These are phyloP conservation scores for Pseudohalonectria lignicola DNA, from an alignment of 2,329 filamentous ascomycete genomes.

Conservation along the genomic window DNA sequence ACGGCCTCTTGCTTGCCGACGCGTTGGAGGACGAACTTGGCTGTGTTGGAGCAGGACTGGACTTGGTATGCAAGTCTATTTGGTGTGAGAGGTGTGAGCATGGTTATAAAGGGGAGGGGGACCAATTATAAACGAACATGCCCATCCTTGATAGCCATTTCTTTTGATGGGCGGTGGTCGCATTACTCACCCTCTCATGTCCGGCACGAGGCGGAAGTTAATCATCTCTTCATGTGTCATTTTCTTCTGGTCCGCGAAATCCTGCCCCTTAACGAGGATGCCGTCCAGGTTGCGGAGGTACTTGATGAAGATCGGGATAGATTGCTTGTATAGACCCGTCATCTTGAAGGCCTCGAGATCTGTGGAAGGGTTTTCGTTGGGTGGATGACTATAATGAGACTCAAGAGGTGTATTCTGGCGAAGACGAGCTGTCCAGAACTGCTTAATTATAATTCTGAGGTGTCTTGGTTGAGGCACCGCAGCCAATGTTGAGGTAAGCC, in stretches of 20 bases:
- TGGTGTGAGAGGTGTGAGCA: no score
- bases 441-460: no score
- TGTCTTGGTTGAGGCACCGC: no score
- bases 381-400: no score
- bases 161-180: neutral
- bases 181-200: slow-evolving; percentile 10
- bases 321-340: slow-evolving; percentile 4
- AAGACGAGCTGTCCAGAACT: no score
- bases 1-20: slow-evolving; percentile 13
- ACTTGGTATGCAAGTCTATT: slow-evolving; percentile 14
- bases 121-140: no score
- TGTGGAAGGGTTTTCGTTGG: no score
- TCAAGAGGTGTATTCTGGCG: no score
- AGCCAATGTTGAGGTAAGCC: no score
- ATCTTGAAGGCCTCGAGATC: no score
- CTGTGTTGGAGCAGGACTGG: slow-evolving; percentile 16
- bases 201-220: slow-evolving; percentile 8
- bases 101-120: no score
- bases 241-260: slow-evolving; percentile 4
- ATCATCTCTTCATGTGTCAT: slow-evolving; percentile 10
- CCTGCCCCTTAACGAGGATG: slow-evolving; percentile 1
- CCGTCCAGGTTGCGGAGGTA: slow-evolving; percentile 3
- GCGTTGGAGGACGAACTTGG: slow-evolving; percentile 15
- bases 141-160: no score
- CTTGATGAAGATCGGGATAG: slow-evolving; percentile 4